phyloP scores from a whole-genome alignment of 768 basidiomycete species.

The Leucocoprinus leucothites region DNA sequence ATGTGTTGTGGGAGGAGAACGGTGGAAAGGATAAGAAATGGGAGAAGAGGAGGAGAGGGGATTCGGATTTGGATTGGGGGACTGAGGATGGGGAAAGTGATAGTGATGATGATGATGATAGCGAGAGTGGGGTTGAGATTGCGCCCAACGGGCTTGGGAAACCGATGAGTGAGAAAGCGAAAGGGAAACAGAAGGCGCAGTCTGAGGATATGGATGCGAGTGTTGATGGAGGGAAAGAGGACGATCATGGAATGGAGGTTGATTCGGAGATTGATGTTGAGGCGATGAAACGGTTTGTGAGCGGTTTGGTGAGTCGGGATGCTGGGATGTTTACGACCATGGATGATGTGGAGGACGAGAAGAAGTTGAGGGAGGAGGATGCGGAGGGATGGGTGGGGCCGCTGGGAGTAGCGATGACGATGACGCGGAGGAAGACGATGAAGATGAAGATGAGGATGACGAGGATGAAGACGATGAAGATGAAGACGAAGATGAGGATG shows the following conservation, averaged over 20 bases:
- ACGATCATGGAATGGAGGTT: constrained; percentile 56
- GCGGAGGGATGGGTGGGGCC: constrained; percentile 30
- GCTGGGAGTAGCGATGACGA: constrained; percentile 24
- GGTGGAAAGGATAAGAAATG: constrained; percentile 34
- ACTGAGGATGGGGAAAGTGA: constrained; percentile 39
- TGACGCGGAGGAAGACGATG: constrained; percentile 24
- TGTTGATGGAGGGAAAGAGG: too few species aligned
- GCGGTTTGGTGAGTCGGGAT: constrained; percentile 40
- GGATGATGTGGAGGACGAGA: constrained; percentile 62
- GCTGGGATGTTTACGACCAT: constrained; percentile 53
- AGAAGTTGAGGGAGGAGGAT: constrained; percentile 47
- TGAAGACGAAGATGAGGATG: constrained; percentile 28
- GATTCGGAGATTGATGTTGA: constrained; percentile 47
- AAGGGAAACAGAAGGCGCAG: constrained; percentile 19
- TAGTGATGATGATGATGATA: constrained; percentile 26
- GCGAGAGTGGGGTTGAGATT: constrained; percentile 25
- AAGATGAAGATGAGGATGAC: constrained; percentile 36
- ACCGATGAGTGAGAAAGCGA: constrained; percentile 11
- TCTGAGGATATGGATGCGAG: too few species aligned
- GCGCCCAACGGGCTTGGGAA: constrained; percentile 27
- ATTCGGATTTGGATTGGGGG: constrained; percentile 72
- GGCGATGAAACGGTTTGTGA: constrained; percentile 53
- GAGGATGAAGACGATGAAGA: constrained; percentile 38
- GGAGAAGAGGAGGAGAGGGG: constrained; percentile 53
- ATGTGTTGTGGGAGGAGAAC: constrained; percentile 19